Percentiles rank a stretch among this genome's conserved stretches.
Evolutionary conservation across 2,329 filamentous ascomycete species (phyloP).

Genomic region (Xylaria sp.): DNA sequence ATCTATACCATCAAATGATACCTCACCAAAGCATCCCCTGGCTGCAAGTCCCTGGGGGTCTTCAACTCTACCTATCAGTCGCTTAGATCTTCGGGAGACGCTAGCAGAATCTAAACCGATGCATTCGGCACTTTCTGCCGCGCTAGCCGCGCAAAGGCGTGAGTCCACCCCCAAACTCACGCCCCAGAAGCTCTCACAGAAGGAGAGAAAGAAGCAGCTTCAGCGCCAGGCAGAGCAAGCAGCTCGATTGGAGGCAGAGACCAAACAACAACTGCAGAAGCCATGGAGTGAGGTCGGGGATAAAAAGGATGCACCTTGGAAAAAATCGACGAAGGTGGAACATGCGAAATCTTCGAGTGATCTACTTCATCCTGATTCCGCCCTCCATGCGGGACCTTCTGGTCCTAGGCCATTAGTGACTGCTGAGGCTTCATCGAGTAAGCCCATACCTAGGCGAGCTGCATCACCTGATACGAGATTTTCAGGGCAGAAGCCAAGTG

Average conservation of each 20-base stretch:
- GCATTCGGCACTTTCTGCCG: constrained; percentile 65
- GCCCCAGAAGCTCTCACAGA: constrained; percentile 81
- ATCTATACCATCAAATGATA: constrained; percentile 30
- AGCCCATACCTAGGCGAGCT: constrained; percentile 59
- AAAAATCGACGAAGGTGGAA: constrained; percentile 62
- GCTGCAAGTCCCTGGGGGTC: constrained; percentile 61
- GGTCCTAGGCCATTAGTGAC: constrained; percentile 58
- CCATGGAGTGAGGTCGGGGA: constrained; percentile 60
- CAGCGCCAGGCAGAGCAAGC: constrained; percentile 69
- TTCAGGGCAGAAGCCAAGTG: constrained; percentile 63
- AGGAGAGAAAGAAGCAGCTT: constrained; percentile 87
- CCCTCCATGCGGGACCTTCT: constrained; percentile 47
- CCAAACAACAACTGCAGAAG: constrained; percentile 50
- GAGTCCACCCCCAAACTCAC: constrained; percentile 53
- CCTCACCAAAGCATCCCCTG: constrained; percentile 36
- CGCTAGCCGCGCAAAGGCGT: constrained; percentile 63
- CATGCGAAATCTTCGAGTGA: constrained; percentile 64
- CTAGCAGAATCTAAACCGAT: constrained; percentile 69
- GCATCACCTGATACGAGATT: constrained; percentile 73
- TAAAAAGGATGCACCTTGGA: constrained; percentile 72
- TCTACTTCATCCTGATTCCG: constrained; percentile 53
- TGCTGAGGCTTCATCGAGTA: constrained; percentile 54
- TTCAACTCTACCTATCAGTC: constrained; percentile 65
- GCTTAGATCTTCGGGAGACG: constrained; percentile 80
- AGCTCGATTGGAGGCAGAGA: constrained; percentile 52